Conservation (phyloP, 805 yeast species). For the Candida insectorum region DNA sequence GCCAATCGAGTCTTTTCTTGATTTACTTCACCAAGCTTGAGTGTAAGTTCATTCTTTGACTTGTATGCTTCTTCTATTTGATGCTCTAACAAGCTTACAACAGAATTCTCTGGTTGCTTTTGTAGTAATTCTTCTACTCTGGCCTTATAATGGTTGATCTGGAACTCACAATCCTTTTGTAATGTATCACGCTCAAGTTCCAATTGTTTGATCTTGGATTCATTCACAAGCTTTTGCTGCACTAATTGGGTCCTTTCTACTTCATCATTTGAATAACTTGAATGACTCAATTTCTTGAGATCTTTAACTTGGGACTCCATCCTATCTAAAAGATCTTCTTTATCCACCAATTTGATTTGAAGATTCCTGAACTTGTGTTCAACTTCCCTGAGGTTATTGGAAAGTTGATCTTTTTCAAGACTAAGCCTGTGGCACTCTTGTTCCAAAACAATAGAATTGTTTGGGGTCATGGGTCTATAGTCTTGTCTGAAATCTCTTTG, state of each 20-base stretch:
- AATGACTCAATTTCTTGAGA: conserved; percentile 20
- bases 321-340: conserved; percentile 34
- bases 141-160: conserved; percentile 30
- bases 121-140: conserved; percentile 20
- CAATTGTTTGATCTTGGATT: conserved; percentile 33
- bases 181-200: conserved; percentile 29
- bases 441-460: conserved; percentile 3
- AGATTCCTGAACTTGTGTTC: conserved; percentile 12
- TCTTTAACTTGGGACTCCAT: conserved; percentile 32
- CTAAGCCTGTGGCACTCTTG: conserved; percentile 5
- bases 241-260: conserved; percentile 33
- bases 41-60: conserved; percentile 4
- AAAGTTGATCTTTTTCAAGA: conserved; percentile 13
- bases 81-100: conserved; percentile 25
- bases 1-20: conserved; percentile 8
- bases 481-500: neutral
- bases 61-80: conserved; percentile 29
- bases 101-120: conserved; percentile 8
- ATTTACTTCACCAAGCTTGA: neutral
- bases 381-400: conserved; percentile 27
- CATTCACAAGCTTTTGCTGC: conserved; percentile 34
- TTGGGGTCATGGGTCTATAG: conserved; percentile 5
- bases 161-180: conserved; percentile 27
- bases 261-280: conserved; percentile 21
- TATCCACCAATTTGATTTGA: conserved; percentile 23